A percentile compares a stretch with the other conserved stretches of the same genome.
These are phyloP conservation scores for Apiospora malaysiana DNA, from an alignment of 2,329 filamentous ascomycete species.

Conservation along the genomic window DNA sequence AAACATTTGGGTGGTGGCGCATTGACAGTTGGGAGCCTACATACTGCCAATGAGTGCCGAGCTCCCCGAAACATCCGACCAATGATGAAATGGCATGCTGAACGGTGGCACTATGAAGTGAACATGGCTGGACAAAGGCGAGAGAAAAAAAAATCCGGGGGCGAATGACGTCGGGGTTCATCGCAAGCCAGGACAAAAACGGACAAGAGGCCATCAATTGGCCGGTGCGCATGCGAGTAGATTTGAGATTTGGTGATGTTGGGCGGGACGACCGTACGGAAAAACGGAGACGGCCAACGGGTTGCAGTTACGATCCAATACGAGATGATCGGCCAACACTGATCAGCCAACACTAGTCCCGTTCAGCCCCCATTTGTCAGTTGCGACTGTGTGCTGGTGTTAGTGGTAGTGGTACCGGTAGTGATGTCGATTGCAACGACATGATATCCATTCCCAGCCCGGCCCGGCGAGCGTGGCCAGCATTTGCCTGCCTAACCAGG, in stretches of 20 bases:
- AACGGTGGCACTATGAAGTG: not conserved
- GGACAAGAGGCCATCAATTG: not conserved
- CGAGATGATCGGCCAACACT: constrained; percentile 6
- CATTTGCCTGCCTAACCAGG: too few relatives aligned
- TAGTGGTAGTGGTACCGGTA: too few relatives aligned
- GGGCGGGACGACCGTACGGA: not conserved
- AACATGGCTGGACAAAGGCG: too few relatives aligned
- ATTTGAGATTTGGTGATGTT: not conserved
- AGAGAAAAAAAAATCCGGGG: not conserved
- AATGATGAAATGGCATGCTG: not conserved
- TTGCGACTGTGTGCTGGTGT: not conserved
- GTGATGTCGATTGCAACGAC: not conserved
- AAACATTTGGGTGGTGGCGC: not conserved
- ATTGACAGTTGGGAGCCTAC: not conserved
- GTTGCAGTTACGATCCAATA: not conserved
- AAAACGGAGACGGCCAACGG: not conserved
- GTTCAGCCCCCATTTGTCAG: not conserved
- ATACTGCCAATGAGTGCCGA: not conserved
- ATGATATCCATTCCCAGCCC: not conserved
- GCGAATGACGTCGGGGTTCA: constrained; percentile 3
- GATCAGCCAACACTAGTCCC: not conserved
- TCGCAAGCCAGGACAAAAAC: not conserved
- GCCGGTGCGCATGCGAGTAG: not conserved
- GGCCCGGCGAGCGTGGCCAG: too few relatives aligned
- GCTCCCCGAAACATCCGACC: not conserved